Conservation (phyloP, 306 rosid species). For the Sechiopsis laciniata region DNA sequence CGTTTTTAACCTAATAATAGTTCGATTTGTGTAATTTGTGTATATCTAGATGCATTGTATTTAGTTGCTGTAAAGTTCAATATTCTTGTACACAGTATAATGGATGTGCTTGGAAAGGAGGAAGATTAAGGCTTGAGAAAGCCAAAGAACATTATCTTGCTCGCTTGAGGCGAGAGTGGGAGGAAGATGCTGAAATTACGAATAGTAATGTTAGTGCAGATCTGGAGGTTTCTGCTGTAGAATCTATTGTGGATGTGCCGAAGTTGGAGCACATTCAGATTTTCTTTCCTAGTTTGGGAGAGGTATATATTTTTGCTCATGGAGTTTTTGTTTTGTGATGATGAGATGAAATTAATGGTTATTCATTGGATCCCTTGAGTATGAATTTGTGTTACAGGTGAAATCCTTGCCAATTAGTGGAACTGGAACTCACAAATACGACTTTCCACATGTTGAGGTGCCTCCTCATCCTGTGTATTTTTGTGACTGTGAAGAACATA, state of each 20-base stretch:
- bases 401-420: constrained; percentile 76
- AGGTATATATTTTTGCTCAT: constrained; percentile 30
- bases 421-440: constrained; percentile 87
- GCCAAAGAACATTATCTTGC: constrained; percentile 69
- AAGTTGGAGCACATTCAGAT: constrained; percentile 37
- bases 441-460: constrained; percentile 69
- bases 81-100: constrained; percentile 49
- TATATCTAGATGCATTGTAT: background rate
- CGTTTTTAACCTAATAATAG: background rate
- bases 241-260: constrained; percentile 21
- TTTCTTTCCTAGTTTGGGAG: constrained; percentile 64
- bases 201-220: constrained; percentile 14
- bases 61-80: constrained; percentile 10
- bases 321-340: background rate
- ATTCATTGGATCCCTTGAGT: background rate
- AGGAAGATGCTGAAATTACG: constrained; percentile 34
- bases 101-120: constrained; percentile 96
- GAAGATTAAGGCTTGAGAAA: constrained; percentile 68
- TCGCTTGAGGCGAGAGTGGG: constrained; percentile 65
- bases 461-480: constrained; percentile 68
- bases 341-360: background rate
- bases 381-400: constrained; percentile 42
- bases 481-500: constrained; percentile 93
- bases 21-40: background rate
- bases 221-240: constrained; percentile 17